Conservation (phyloP, 2,329 filamentous ascomycete species). For the Aspergillus glaucus region DNA sequence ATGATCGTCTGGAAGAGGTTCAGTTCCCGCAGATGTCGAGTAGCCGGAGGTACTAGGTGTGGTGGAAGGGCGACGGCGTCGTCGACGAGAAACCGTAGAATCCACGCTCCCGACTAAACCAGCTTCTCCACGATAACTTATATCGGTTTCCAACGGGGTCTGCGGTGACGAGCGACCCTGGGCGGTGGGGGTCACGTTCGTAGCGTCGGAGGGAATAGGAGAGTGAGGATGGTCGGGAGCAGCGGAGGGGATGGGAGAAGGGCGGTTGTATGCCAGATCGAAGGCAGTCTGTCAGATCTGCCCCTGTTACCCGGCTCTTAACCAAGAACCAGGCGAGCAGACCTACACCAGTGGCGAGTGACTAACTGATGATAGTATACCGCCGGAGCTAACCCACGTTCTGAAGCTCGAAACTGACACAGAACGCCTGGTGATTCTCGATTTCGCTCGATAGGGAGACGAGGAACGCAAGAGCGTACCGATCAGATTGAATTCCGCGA, state of each 20-base stretch:
- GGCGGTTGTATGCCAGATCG: conserved; percentile 68
- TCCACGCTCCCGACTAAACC: conserved; percentile 9
- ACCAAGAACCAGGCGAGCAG: conserved; percentile 41
- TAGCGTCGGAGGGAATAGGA: conserved; percentile 47
- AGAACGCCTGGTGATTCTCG: neutral
- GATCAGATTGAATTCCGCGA: neutral
- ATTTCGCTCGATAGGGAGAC: conserved; percentile 6
- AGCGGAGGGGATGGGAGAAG: conserved; percentile 53
- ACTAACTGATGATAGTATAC: conserved; percentile 14
- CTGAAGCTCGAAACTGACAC: conserved; percentile 8
- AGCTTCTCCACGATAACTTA: conserved; percentile 7
- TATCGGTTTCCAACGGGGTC: conserved; percentile 8
- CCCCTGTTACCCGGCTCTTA: conserved; percentile 36
- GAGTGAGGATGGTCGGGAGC: conserved; percentile 61
- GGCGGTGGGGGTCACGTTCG: conserved; percentile 39
- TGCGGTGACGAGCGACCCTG: conserved; percentile 19
- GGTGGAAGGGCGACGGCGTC: conserved; percentile 28
- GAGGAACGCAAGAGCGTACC: neutral
- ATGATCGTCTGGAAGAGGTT: conserved; percentile 16
- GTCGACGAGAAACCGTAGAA: conserved; percentile 16
- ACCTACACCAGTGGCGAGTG: conserved; percentile 28
- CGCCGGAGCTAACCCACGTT: conserved; percentile 14
- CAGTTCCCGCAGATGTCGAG: conserved; percentile 13
- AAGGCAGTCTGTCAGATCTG: conserved; percentile 44
- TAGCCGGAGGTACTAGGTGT: conserved; percentile 20